Percentiles rank a stretch among this genome's conserved stretches.
Evolutionary conservation across 345 rosid genomes (phyloP).

Genomic region (Citropsis articulata): DNA sequence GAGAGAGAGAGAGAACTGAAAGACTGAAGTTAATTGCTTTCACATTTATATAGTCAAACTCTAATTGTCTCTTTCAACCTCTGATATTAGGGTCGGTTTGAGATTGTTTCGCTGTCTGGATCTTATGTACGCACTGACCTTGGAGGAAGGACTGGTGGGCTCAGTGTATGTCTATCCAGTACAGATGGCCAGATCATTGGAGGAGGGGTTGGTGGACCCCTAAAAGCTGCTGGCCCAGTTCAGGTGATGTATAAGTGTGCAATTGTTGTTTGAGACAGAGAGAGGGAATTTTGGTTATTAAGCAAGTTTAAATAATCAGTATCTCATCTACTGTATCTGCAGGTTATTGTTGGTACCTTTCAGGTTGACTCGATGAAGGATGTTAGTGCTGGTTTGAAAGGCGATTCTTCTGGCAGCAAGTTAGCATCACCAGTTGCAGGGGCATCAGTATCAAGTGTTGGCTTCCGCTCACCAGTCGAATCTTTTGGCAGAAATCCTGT

Average conservation of each 20-base stretch:
- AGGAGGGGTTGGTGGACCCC: conserved; percentile 87
- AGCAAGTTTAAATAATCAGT: neutral
- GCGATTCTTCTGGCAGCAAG: conserved; percentile 48
- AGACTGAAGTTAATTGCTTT: neutral
- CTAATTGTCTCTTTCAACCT: conserved; percentile 11
- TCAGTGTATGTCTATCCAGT: conserved; percentile 74
- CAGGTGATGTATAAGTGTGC: conserved; percentile 45
- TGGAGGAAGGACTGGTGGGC: conserved; percentile 84
- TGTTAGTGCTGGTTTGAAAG: conserved; percentile 36
- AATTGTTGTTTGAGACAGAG: neutral
- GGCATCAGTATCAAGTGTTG: conserved; percentile 35
- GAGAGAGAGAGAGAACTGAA: neutral
- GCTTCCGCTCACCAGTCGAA: conserved; percentile 47
- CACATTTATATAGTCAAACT: neutral
- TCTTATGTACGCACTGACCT: conserved; percentile 68
- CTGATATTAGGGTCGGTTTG: conserved; percentile 73
- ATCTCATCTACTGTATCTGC: conserved; percentile 11
- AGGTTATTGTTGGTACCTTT: conserved; percentile 77
- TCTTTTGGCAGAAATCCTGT: conserved; percentile 46
- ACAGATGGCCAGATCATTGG: conserved; percentile 80
- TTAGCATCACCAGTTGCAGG: conserved; percentile 55
- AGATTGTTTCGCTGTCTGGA: conserved; percentile 81
- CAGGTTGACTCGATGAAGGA: conserved; percentile 53
- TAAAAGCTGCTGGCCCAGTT: conserved; percentile 87
- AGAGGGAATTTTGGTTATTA: neutral